Evolutionary conservation across 805 yeast genomes (phyloP), one percentile per base, ranked within the genome.

Genomic region (Nakazawaea ishiwadae): DNA sequence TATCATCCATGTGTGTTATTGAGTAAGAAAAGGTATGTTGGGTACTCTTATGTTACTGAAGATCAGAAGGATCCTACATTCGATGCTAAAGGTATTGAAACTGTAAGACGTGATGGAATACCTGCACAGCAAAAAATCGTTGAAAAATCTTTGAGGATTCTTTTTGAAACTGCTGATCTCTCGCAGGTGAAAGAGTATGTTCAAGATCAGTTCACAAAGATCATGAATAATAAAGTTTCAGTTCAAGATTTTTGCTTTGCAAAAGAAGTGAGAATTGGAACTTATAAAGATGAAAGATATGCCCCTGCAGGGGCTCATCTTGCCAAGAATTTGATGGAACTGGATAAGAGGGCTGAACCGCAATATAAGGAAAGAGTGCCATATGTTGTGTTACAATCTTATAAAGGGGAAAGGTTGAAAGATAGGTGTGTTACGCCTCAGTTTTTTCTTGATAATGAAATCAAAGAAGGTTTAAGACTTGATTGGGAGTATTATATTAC

Each of bases 1-100:
- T 93, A 93, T 53, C 84, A 81, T 51, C 97, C 97, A 0, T 78
- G 88, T 47, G 73, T 93, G 7, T 59, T 93, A 30, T 63, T 89
- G 26, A 84, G 90, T 28, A 93, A 93, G 58, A 93, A 93, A 56
- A 59, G 99, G 33, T 93, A 93, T 54, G 96, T 89, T 15, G 99
- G 99, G 0, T 80, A 81, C 55, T 71, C 84, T 31, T 91, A 73
- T 59, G 96, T 85, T 49, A 51, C 57, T 14, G 73, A 69, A 21
- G 62, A 60, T 12, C 89, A 84, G 49, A 48, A 40, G 3, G 62
- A 46, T 5, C 87, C 96, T 0, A 70, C 61, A 26, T 89, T 93
- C 58, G 98, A 93, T 65, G 97, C 99, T 0, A 93, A 93, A 51
- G 99, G 99, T 1, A 89, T 88, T 10, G 99, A 93, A 55, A 93